Conservation (phyloP, 1,284 basidiomycete species). For the Heliocybe sulcata region DNA sequence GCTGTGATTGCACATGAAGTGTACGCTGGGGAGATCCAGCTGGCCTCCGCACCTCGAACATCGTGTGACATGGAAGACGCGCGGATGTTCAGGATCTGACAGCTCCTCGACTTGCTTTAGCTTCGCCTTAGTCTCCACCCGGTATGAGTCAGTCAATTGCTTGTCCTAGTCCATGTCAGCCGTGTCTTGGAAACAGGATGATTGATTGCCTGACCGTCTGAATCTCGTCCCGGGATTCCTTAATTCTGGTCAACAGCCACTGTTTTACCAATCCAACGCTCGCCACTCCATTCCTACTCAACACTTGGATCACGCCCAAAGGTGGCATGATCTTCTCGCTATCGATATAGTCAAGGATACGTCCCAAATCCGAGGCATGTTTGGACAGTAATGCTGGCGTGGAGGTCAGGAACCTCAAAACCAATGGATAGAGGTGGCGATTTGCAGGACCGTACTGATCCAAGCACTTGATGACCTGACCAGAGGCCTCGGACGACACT, state of each 20-base stretch:
- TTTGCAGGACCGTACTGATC: conserved; percentile 66
- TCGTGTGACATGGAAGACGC: conserved; percentile 89
- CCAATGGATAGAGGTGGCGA: conserved; percentile 80
- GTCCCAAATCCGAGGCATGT: conserved; percentile 66
- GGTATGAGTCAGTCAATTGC: conserved; percentile 81
- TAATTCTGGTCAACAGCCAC: conserved; percentile 79
- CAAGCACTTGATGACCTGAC: conserved; percentile 69
- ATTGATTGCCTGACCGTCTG: conserved; percentile 53
- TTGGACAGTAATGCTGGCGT: conserved; percentile 59
- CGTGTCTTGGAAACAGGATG: not conserved
- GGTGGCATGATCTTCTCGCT: conserved; percentile 80
- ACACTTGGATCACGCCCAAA: conserved; percentile 80
- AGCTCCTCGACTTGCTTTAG: conserved; percentile 78
- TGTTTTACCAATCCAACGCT: conserved; percentile 88
- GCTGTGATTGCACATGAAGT: conserved; percentile 98
- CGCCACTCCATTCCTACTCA: conserved; percentile 82
- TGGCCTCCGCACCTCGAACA: conserved; percentile 86
- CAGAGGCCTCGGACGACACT: conserved; percentile 37
- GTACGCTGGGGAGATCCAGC: conserved; percentile 87
- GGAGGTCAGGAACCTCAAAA: conserved; percentile 86
- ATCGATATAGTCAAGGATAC: conserved; percentile 74
- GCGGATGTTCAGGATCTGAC: conserved; percentile 67
- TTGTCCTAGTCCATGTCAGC: conserved; percentile 53
- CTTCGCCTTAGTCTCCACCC: conserved; percentile 77
- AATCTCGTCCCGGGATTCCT: conserved; percentile 68